Base-by-base conservation (phyloP, 805 yeast genomes). In the Candida sonorensis region DNA sequence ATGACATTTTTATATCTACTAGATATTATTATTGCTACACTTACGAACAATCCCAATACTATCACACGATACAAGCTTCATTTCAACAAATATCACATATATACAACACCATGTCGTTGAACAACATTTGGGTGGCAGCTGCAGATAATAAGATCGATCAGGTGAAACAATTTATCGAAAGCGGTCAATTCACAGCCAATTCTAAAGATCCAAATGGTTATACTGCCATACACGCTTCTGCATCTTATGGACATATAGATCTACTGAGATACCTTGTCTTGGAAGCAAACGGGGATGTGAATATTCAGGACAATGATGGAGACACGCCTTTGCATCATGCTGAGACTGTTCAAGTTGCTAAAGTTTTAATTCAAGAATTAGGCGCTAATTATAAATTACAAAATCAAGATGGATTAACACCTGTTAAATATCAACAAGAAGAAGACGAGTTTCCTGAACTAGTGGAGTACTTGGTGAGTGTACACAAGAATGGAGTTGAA, bases 201-300 rank as follows among this genome's bases (percentile, higher is more conserved):
- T 70, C 81, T 6, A 75, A 79, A 41, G 99, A 92, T 55, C 82
- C 84, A 1, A 85, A 88, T 48, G 99, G 99, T 1, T 92, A 94
- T 58, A 90, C 97, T 0, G 94, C 98, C 6, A 69, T 92, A 10
- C 99, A 92, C 55, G 99, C 99, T 1, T 97, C 98, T 2, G 94
- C 94, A 2, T 81, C 97, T 1, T 92, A 92, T 56, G 90, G 90
- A 7, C 88, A 90, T 52, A 46, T 60, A 2, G 87, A 81, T 8
- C 62, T 92, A 24, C 61, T 92, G 23, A 55, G 61, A 35, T 72
- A 69, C 41, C 63, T 86, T 28, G 55, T 82, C 4, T 45, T 45
- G 4, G 53, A 59, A 13, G 83, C 83, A 7, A 18, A 27, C 5
- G 97, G 96, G 6, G 79, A 92, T 50, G 71, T 87, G 16, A 87